phyloP scores from a whole-genome alignment of 768 basidiomycete species.

The Gymnopilus dilepis region DNA sequence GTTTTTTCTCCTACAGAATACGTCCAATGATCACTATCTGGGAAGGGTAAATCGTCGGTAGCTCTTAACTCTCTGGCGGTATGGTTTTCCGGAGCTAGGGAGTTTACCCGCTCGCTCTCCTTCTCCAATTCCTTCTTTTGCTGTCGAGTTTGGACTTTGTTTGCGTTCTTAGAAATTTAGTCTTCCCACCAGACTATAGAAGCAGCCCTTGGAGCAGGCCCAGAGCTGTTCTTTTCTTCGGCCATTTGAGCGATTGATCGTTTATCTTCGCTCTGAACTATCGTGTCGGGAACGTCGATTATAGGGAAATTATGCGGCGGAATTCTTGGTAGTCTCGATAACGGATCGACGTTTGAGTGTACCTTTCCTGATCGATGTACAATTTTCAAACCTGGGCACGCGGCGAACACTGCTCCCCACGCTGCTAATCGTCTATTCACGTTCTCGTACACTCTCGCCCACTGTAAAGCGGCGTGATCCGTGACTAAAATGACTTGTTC shows the following conservation, averaged over 20 bases:
- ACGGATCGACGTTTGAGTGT: conserved; percentile 39
- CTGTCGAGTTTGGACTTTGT: not conserved
- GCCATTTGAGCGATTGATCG: conserved; percentile 4
- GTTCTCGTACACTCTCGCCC: conserved; percentile 30
- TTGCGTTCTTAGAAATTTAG: conserved; percentile 20
- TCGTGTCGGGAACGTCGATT: conserved; percentile 12
- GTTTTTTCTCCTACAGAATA: conserved; percentile 2
- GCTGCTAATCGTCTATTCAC: conserved; percentile 29
- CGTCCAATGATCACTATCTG: conserved; percentile 7
- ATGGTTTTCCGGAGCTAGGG: too few relatives aligned
- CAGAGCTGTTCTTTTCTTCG: conserved; percentile 2
- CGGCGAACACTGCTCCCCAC: conserved; percentile 39
- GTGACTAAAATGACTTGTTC: conserved; percentile 31
- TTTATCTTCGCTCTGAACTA: conserved; percentile 9
- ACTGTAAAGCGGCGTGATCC: conserved; percentile 31
- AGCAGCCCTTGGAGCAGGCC: conserved; percentile 25
- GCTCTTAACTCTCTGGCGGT: not conserved
- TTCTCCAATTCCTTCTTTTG: too few relatives aligned
- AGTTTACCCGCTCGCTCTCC: not conserved
- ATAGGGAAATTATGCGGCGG: conserved; percentile 24
- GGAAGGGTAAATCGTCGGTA: not conserved
- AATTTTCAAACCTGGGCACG: conserved; percentile 33
- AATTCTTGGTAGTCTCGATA: conserved; percentile 24
- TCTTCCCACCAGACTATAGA: conserved; percentile 28
- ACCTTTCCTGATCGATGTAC: conserved; percentile 36